Evolutionary conservation across 768 basidiomycete species (phyloP), one percentile per base, ranked within the genome.

Genomic region (Kwoniella sp.): DNA sequence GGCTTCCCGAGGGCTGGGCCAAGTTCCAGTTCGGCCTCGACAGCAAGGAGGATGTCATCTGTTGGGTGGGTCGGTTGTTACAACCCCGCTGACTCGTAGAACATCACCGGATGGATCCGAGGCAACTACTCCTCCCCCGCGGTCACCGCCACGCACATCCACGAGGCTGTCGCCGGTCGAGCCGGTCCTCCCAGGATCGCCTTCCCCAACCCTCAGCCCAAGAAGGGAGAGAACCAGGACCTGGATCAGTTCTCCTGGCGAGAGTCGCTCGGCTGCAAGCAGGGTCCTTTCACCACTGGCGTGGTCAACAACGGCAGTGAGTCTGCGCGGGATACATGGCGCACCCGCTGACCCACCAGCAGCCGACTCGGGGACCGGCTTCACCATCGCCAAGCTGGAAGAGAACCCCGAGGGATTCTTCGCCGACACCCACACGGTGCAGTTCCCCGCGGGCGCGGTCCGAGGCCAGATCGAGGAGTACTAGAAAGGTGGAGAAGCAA

Each of bases 131-230:
- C 43, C 1, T 65, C 62, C 4, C 65, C 69, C 3, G 71, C 71
- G 1, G 46, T 50, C 20, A 70, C 69, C 20, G 63, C 69, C 6
- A 65, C 63, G 8, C 63, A 65, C 49, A 65, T 65, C 51, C 68
- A 70, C 49, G 38, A 70, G 40, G 65, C 63, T 15, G 46, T 34
- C 5, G 34, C 10, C 5, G 68, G 68, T 15, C 28, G 46, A 1
- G 53, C 72, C 22, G 73, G 73, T 14, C 73, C 73, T 25, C 73
- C 73, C 23, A 55, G 73, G 15, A 51, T 75, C 51, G 71, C 70
- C 11, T 73, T 75, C 67, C 65, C 66, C 28, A 75, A 75, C 59
- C 73, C 73, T 3, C n/a, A n/a, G n/a, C n/a, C n/a, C n/a, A n/a
- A n/a, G n/a, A n/a, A n/a, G n/a, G n/a, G n/a, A n/a, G 39, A 38